These are phyloP conservation scores for Rhododendron ovatum DNA, from an alignment of 148 eudicot genomes.

Conservation along the genomic window DNA sequence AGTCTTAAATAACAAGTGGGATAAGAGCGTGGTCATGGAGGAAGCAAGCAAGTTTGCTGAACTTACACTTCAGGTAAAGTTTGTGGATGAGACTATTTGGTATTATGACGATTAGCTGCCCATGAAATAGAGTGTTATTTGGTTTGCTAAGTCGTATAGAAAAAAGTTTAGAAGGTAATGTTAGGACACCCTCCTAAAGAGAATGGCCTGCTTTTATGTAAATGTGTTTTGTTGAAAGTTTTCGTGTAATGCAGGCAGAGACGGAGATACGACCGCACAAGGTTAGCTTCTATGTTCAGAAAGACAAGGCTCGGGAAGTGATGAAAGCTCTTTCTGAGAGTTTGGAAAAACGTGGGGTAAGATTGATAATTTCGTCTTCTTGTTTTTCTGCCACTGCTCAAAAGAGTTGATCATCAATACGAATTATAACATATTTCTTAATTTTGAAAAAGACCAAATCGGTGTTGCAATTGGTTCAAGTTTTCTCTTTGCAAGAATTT, in stretches of 20 bases:
- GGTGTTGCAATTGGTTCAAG: neutral
- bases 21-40: slow-evolving; percentile 44
- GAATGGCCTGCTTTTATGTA: neutral
- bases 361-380: neutral
- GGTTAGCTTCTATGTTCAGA: slow-evolving; percentile 60
- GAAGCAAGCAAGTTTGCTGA: slow-evolving; percentile 54
- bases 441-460: neutral
- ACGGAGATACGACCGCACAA: slow-evolving; percentile 68
- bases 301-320: slow-evolving; percentile 60
- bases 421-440: neutral
- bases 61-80: slow-evolving; percentile 58
- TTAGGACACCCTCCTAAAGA: neutral
- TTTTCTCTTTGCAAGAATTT: neutral
- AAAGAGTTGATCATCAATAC: neutral
- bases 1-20: slow-evolving; percentile 55
- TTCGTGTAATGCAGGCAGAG: slow-evolving; percentile 43
- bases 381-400: neutral
- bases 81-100: neutral
- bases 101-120: neutral
- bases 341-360: slow-evolving; percentile 62
- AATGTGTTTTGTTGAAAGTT: neutral
- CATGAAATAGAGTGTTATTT: neutral
- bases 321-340: slow-evolving; percentile 50
- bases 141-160: neutral
- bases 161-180: neutral